Conservation (phyloP, 2,329 filamentous ascomycete genomes). For the Penicillium sp. region DNA sequence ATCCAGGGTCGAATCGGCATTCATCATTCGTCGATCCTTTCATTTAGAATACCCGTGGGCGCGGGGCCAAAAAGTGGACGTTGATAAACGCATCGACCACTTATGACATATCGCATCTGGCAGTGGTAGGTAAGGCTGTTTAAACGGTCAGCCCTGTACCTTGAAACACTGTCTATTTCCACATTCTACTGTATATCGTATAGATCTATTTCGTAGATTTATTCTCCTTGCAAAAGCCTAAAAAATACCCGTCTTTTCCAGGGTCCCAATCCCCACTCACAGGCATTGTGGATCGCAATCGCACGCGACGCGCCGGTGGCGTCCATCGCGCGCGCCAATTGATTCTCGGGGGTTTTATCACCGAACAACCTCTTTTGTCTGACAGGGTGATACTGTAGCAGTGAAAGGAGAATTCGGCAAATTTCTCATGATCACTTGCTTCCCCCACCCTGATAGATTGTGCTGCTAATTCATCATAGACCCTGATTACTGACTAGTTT, state of each 20-base stretch:
- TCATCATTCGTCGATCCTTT: neutral
- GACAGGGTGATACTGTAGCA: slow-evolving; percentile 21
- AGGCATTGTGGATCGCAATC: slow-evolving; percentile 1
- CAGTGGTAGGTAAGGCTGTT: neutral
- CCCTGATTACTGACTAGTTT: neutral
- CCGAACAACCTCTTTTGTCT: slow-evolving; percentile 13
- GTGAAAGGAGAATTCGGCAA: neutral
- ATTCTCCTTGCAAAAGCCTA: neutral
- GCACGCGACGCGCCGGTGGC: slow-evolving; percentile 11
- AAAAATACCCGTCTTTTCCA: neutral
- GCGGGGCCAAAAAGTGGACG: too few species aligned
- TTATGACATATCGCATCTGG: neutral
- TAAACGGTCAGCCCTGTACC: neutral
- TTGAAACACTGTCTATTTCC: neutral
- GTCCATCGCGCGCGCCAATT: slow-evolving; percentile 12
- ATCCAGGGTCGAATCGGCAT: neutral
- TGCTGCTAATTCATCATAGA: slow-evolving; percentile 1
- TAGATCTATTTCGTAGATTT: neutral
- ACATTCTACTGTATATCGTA: neutral
- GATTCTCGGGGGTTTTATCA: slow-evolving; percentile 10
- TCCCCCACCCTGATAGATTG: neutral
- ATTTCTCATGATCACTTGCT: neutral
- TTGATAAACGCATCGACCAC: slow-evolving; percentile 1
- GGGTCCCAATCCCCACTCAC: neutral
- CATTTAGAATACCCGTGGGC: neutral